phyloP scores from a whole-genome alignment of 2,329 filamentous ascomycete genomes.

The Trichoderma arundinaceum region DNA sequence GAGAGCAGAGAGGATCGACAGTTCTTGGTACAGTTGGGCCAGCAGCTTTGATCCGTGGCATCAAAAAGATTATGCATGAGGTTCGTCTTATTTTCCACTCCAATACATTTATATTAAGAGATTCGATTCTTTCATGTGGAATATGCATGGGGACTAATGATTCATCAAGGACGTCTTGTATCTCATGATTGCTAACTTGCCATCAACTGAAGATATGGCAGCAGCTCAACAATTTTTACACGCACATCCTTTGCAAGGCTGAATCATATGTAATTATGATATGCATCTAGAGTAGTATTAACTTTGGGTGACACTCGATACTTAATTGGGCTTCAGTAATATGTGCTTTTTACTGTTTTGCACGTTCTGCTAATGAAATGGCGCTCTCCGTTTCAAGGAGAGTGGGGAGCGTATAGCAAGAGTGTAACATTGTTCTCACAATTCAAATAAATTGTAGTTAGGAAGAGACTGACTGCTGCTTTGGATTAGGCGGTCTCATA shows the following conservation, averaged over 20 bases:
- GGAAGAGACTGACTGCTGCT: too few relatives aligned
- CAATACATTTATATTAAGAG: background rate
- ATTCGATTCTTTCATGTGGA: background rate
- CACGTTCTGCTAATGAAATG: too few relatives aligned
- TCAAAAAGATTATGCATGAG: slow-evolving; percentile 32
- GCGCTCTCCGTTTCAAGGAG: too few relatives aligned
- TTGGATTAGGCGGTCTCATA: too few relatives aligned
- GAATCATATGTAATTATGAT: background rate
- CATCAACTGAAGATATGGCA: slow-evolving; percentile 30
- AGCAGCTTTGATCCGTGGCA: slow-evolving; percentile 17
- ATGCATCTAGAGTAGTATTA: too few relatives aligned
- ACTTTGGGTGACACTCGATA: too few relatives aligned
- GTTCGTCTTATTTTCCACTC: background rate
- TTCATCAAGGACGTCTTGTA: slow-evolving; percentile 30
- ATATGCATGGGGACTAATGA: background rate
- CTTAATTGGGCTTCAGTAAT: too few relatives aligned
- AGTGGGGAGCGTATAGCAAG: too few relatives aligned
- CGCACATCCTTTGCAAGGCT: slow-evolving; percentile 1
- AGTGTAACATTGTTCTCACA: too few relatives aligned
- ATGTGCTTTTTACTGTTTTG: too few relatives aligned
- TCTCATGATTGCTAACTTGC: slow-evolving; percentile 33
- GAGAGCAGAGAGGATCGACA: slow-evolving; percentile 23
- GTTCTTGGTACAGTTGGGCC: slow-evolving; percentile 24
- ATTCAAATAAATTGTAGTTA: too few relatives aligned
- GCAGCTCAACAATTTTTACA: slow-evolving; percentile 23